Evolutionary conservation across 139 green algal species (phyloP).

Genomic region (Tetradesmus lagerheimii): DNA sequence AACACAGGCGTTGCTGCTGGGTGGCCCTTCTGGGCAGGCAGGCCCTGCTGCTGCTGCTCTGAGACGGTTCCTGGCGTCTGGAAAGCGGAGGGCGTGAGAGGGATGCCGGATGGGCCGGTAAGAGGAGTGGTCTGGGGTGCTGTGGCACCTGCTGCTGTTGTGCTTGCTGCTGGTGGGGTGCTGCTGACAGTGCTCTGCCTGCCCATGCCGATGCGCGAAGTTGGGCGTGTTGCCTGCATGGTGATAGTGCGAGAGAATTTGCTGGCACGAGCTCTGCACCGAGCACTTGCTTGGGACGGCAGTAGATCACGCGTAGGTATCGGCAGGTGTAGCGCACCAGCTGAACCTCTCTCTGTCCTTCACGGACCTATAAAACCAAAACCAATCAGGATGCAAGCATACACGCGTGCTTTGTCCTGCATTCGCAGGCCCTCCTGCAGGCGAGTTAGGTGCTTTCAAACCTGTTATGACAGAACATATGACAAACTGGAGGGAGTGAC

Average conservation of each 20-base stretch:
- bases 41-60: neutral
- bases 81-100: neutral
- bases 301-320: neutral
- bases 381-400: too few species aligned
- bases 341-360: too few species aligned
- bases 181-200: neutral
- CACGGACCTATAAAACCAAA: too few species aligned
- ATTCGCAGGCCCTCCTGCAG: too few species aligned
- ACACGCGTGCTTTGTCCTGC: too few species aligned
- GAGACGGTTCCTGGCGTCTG: neutral
- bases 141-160: neutral
- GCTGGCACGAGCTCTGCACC: too few species aligned
- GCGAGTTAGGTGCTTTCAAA: too few species aligned
- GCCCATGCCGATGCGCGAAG: neutral
- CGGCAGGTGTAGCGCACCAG: too few species aligned
- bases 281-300: too few species aligned
- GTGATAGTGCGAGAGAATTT: neutral
- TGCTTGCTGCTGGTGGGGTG: neutral
- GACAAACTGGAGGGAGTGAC: too few species aligned
- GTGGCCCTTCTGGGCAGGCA: neutral
- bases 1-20: neutral
- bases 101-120: neutral
- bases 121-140: neutral
- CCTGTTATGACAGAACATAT: too few species aligned
- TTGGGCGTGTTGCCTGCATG: neutral